Evolutionary conservation across 2,329 filamentous ascomycete genomes (phyloP), one percentile per base, ranked within the genome.

Genomic region (Paramyrothecium roridum): DNA sequence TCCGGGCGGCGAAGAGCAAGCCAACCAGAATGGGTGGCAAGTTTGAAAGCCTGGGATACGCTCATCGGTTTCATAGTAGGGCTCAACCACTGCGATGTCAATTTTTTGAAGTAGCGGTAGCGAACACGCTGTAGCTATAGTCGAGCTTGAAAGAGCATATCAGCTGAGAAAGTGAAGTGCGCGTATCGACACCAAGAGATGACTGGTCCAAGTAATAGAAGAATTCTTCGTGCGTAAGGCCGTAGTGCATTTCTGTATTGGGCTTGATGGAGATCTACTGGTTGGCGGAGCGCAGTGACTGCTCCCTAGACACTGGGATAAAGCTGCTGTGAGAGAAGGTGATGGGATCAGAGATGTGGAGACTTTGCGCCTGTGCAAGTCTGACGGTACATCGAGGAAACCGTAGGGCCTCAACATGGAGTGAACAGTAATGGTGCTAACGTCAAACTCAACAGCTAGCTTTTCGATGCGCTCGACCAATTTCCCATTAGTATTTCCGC

Each of bases 211-310:
- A 73, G 30, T 78, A 69, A 10, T 71, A 63, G 53, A 78, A 71
- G 20, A 69, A 72, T 40, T 67, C 63, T 1, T 73, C 71, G 55
- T 84, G 79, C 0, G 68, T 71, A 60, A 82, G 80, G 17, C 82
- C 82, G 65, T 79, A 84, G 63, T 83, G 80, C 73, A 82, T 78
- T 61, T 85, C 82, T 0, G 79, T 82, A 61, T 86, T 83, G 2
- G 81, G 80, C 0, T 82, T 85, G 55, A 81, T 81, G 52, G 80
- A 81, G 45, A 85, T 67, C 66, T 79, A 79, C 52, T 83, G 76
- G 65, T 84, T 79, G 2, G 74, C 73, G 0, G 66, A 57, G 13
- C 79, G 77, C 1, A 85, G 73, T 0, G 81, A 69, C 2, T 66
- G 53, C 1, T 70, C 69, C 16, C 77, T 75, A 0, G 58, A 55